Evolutionary conservation across 1,284 basidiomycete species (phyloP), one percentile per base, ranked within the genome.

Genomic region (Trametes polyzona): DNA sequence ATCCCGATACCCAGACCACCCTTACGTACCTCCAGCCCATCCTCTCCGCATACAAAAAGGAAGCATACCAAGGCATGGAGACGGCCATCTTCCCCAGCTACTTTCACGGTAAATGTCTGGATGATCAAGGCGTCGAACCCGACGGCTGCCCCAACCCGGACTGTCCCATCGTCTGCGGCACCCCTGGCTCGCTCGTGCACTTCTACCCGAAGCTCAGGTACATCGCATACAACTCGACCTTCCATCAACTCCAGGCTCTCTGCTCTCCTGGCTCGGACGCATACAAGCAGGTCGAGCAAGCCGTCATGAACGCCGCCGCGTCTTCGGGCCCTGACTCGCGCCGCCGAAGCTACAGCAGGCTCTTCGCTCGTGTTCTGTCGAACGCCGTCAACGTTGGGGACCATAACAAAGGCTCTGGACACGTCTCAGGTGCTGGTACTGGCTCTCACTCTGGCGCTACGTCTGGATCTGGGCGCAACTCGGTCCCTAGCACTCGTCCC

Each of bases 31-130:
- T 88, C 37, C 52, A 71, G 4, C 83, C 85, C 5, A 67, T 88
- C 43, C 46, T 78, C 40, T 57, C 69, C 19, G 74, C 76, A 0
- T 89, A 83, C 73, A 55, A 74, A 32, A 69, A 76, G 41, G 63
- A 68, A 21, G 77, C 80, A 26, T 83, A 80, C 64, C 53, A 70
- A 4, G 68, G 71, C 5, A 74, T 87, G 64, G 73, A 79, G 64
- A 71, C 58, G 24, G 78, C 77, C 19, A 84, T 90, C 61, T 90
- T 90, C 60, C 83, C 85, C 3, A 69, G 71, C 27, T 83, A 75
- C 72, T 91, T 91, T 70, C 90, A 91, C 61, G 90, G 89, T 54
- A 92, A 89, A 73, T 91, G 89, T 65, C 48, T 59, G n/a, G 81
- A 83, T 63, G 66, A 75, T 39, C 75, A 83, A 54, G 84, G 81